phyloP scores from a whole-genome alignment of 2,329 filamentous ascomycete species.

The Samsoniella hepiali region DNA sequence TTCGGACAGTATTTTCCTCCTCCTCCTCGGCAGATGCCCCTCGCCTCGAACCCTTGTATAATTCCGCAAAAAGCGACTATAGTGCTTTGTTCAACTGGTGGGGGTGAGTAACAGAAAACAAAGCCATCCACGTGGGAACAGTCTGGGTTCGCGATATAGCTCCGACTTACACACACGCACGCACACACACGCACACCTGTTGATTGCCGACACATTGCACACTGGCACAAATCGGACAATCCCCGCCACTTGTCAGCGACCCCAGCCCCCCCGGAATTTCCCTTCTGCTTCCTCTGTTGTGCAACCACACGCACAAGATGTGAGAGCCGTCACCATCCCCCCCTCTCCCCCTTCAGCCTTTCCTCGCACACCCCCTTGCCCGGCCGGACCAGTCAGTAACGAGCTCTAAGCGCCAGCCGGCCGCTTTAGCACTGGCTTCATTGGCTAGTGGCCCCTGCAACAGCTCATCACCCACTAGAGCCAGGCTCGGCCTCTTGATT shows the following conservation, averaged over 20 bases:
- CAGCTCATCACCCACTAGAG: slow-evolving; percentile 12
- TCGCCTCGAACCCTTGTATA: neutral
- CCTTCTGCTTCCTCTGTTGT: neutral
- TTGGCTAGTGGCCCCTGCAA: slow-evolving; percentile 11
- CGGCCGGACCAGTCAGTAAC: slow-evolving; percentile 6
- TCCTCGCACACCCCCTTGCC: neutral
- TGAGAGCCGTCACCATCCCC: neutral
- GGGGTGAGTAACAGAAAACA: neutral
- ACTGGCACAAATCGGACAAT: slow-evolving; percentile 1
- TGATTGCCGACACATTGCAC: neutral
- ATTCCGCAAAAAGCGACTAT: neutral
- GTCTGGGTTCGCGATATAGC: neutral
- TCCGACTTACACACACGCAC: neutral
- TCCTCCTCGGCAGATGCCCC: neutral
- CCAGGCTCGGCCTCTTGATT: slow-evolving; percentile 11
- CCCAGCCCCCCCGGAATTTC: neutral
- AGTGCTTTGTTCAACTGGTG: neutral
- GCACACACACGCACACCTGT: too few species aligned
- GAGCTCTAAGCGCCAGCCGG: slow-evolving; percentile 34
- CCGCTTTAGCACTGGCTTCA: slow-evolving; percentile 12
- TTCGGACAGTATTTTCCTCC: too few species aligned
- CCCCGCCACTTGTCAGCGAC: neutral
- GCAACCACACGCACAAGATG: neutral
- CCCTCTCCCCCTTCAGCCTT: neutral
- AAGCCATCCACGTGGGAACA: neutral